Conservation (phyloP, 2,329 filamentous ascomycete species). For the Fusarium sp. region DNA sequence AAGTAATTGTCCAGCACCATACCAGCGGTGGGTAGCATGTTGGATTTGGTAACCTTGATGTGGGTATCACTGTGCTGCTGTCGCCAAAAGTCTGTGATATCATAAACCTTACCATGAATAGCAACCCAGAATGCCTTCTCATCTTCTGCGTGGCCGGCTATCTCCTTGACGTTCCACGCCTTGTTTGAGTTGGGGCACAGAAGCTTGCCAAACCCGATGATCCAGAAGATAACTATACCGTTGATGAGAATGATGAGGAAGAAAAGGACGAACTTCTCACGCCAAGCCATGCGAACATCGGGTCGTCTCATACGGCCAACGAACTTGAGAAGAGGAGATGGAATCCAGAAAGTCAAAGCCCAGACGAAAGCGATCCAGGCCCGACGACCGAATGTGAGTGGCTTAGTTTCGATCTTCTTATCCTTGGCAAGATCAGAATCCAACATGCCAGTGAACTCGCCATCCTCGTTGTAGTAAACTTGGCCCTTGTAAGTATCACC, state of each 20-base stretch:
- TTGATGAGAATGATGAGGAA: constrained; percentile 87
- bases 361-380: constrained; percentile 87
- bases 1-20: constrained; percentile 88
- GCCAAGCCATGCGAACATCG: constrained; percentile 96
- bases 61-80: constrained; percentile 82
- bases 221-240: constrained; percentile 88
- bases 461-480: constrained; percentile 79
- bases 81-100: constrained; percentile 90
- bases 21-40: constrained; percentile 85
- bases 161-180: constrained; percentile 81
- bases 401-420: constrained; percentile 80
- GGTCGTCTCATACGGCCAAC: constrained; percentile 96
- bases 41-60: constrained; percentile 69
- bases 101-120: constrained; percentile 89
- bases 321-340: constrained; percentile 83
- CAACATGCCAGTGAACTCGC: constrained; percentile 75
- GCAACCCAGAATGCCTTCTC: constrained; percentile 86
- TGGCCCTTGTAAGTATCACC: constrained; percentile 83
- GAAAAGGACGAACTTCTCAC: constrained; percentile 90
- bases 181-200: constrained; percentile 94
- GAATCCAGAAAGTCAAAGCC: constrained; percentile 93
- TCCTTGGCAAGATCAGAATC: constrained; percentile 84
- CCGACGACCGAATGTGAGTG: constrained; percentile 73
- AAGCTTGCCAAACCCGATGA: constrained; percentile 84
- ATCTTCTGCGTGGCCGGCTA: constrained; percentile 79